Evolutionary conservation across 176 grass and related monocot genomes (phyloP).

Genomic region (Triticum aestivum): IWGSC_CS_RefSeq_v2.1 NC_057798.1:87261655-87262154

Average conservation of each 20-base stretch:
- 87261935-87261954: too few relatives aligned
- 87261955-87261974: too few relatives aligned
- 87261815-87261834: not conserved
- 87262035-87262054: not conserved
- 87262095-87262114: not conserved
- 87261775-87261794: not conserved
- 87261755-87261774: not conserved
- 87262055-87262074: not conserved
- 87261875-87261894: not conserved
- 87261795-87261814: not conserved
- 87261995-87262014: not conserved
- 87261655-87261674: not conserved
- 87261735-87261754: not conserved
- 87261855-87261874: conserved; percentile 59
- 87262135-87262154: not conserved
- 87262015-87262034: not conserved
- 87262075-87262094: conserved; percentile 74
- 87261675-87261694: too few relatives aligned
- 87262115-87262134: not conserved
- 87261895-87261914: too few relatives aligned
- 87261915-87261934: too few relatives aligned
- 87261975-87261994: not conserved
- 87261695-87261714: not conserved
- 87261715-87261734: not conserved
- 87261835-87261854: conserved; percentile 35